Conservation (phyloP, 2,329 filamentous ascomycete species). For the Leptoxyphium fumago region DNA sequence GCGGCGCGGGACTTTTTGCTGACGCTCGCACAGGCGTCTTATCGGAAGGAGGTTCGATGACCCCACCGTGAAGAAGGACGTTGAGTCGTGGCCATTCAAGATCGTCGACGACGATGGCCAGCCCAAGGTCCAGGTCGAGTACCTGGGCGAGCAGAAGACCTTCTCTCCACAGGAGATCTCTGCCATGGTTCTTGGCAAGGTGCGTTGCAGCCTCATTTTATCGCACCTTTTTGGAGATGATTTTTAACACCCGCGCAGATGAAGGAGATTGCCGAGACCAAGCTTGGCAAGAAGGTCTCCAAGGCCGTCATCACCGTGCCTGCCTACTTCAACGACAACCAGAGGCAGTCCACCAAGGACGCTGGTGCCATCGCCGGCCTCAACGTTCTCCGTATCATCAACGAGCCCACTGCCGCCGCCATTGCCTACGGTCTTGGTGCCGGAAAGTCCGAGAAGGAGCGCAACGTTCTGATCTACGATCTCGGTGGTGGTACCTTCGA, state of each 20-base stretch:
- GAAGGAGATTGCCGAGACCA: constrained; percentile 97
- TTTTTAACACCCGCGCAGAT: constrained; percentile 43
- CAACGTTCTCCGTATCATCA: constrained; percentile 99
- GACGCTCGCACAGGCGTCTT: constrained; percentile 55
- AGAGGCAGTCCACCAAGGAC: constrained; percentile 98
- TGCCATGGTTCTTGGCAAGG: constrained; percentile 96
- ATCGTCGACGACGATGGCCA: constrained; percentile 77
- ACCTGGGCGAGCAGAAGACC: constrained; percentile 83
- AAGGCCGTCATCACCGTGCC: constrained; percentile 99
- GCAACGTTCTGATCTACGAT: constrained; percentile 99
- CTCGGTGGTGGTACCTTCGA: constrained; percentile 99
- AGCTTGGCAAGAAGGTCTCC: constrained; percentile 96
- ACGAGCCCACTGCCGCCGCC: constrained; percentile 95
- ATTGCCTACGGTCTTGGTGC: constrained; percentile 81
- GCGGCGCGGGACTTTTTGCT: constrained; percentile 10
- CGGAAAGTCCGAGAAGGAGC: constrained; percentile 68
- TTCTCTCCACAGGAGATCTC: constrained; percentile 99
- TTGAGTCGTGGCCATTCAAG: constrained; percentile 99
- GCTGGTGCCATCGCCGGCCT: constrained; percentile 94
- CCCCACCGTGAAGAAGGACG: constrained; percentile 95
- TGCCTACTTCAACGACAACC: constrained; percentile 99
- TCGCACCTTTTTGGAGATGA: too few relatives aligned
- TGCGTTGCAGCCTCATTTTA: constrained; percentile 25
- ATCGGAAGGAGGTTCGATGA: constrained; percentile 94
- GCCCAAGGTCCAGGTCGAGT: constrained; percentile 89